A percentile compares a stretch with the other conserved stretches of the same genome.
Conservation (phyloP, 1,284 basidiomycete species). For the Tranzscheliella williamsii region DNA sequence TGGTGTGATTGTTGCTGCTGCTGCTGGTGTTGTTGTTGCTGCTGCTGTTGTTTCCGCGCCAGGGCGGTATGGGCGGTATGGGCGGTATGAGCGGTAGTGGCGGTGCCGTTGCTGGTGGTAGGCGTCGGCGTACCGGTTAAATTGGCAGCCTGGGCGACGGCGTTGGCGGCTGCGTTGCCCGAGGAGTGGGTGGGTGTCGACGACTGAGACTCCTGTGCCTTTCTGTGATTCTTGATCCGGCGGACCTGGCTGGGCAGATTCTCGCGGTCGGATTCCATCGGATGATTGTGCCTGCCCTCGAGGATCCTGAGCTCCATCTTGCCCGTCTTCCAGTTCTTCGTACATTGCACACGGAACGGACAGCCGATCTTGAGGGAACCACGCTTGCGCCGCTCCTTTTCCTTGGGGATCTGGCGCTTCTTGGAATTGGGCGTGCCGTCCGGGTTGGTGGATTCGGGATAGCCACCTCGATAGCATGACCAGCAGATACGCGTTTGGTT, state of each 20-base stretch:
- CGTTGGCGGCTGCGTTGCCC: slow-evolving; percentile 25
- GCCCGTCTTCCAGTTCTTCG: slow-evolving; percentile 40
- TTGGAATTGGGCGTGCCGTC: slow-evolving; percentile 39
- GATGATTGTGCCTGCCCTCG: slow-evolving; percentile 36
- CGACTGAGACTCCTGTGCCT: slow-evolving; percentile 6
- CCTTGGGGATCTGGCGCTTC: slow-evolving; percentile 38
- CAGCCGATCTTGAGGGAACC: slow-evolving; percentile 42
- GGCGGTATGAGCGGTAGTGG: not conserved
- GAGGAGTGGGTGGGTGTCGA: slow-evolving; percentile 4
- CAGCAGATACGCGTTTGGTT: slow-evolving; percentile 41
- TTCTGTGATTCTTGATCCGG: slow-evolving; percentile 26
- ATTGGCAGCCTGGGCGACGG: slow-evolving; percentile 28
- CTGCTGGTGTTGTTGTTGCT: slow-evolving; percentile 5
- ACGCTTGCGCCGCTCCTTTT: slow-evolving; percentile 33
- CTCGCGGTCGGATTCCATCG: slow-evolving; percentile 34
- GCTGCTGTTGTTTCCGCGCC: slow-evolving; percentile 2
- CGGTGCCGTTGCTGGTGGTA: not conserved
- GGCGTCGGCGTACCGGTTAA: slow-evolving; percentile 12
- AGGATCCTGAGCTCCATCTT: slow-evolving; percentile 40
- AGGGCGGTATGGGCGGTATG: no score
- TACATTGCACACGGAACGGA: slow-evolving; percentile 37
- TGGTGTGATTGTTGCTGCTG: no score
- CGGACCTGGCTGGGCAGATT: slow-evolving; percentile 32
- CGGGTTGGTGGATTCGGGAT: slow-evolving; percentile 27
- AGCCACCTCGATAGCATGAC: slow-evolving; percentile 39